Conservation (phyloP, 106 monocot genomes). For the Xerophyta viscosa region DNA sequence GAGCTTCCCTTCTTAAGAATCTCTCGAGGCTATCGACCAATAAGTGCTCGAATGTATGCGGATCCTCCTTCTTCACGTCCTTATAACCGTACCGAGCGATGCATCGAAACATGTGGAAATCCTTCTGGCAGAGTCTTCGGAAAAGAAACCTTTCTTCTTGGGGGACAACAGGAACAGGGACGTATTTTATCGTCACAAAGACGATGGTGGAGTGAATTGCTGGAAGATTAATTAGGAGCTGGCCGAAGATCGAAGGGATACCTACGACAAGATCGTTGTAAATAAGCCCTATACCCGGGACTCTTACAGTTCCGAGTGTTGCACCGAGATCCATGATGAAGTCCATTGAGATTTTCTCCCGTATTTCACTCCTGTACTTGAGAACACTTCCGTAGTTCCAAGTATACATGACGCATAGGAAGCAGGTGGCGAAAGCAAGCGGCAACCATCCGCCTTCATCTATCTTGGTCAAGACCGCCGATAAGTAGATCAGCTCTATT, state of each 20-base stretch:
- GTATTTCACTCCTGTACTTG: constrained; percentile 76
- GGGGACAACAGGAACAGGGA: constrained; percentile 68
- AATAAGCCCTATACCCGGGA: constrained; percentile 76
- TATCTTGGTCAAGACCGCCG: constrained; percentile 72
- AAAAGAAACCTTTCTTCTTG: constrained; percentile 78
- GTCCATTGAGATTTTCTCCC: constrained; percentile 85
- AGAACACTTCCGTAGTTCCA: constrained; percentile 89
- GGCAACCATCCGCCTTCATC: constrained; percentile 82
- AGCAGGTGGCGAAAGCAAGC: constrained; percentile 57
- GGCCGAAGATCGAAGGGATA: constrained; percentile 69
- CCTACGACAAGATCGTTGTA: constrained; percentile 87
- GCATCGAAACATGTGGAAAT: constrained; percentile 88
- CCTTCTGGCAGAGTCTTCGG: constrained; percentile 63
- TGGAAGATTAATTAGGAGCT: constrained; percentile 59
- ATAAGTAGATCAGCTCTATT: constrained; percentile 62
- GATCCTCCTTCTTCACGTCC: constrained; percentile 71
- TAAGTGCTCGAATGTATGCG: constrained; percentile 51
- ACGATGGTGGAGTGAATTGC: constrained; percentile 77
- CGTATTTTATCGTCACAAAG: constrained; percentile 83
- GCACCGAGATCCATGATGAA: constrained; percentile 65
- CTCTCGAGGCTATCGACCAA: constrained; percentile 73
- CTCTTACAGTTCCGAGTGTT: constrained; percentile 58
- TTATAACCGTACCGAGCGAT: constrained; percentile 89
- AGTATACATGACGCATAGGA: constrained; percentile 69
- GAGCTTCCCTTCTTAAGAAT: constrained; percentile 67